phyloP scores from a whole-genome alignment of 306 rosid genomes.

The Quercus dentata region DNA sequence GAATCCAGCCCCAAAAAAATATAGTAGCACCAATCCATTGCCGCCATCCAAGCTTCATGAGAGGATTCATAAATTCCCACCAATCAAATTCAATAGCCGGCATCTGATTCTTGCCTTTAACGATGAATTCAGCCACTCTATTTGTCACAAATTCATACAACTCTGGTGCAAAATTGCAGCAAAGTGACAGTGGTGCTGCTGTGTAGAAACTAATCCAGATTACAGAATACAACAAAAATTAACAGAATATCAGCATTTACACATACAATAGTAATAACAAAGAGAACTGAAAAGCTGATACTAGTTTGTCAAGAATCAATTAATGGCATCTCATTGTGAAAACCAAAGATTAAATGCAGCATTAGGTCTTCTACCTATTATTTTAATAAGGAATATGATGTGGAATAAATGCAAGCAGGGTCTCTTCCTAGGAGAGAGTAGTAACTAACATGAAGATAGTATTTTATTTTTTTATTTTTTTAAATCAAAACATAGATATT shows the following conservation, averaged over 20 bases:
- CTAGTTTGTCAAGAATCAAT: not conserved
- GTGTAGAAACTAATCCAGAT: slow-evolving; percentile 62
- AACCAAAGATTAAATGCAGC: not conserved
- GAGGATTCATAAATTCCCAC: slow-evolving; percentile 53
- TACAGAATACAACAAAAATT: slow-evolving; percentile 36
- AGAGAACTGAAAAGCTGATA: slow-evolving; percentile 3
- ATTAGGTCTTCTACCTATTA: not conserved
- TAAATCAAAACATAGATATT: not conserved
- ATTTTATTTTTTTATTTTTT: not conserved
- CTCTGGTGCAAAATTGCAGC: slow-evolving; percentile 60
- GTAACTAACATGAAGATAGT: not conserved
- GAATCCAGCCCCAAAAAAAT: slow-evolving; percentile 86
- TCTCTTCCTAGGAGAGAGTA: not conserved
- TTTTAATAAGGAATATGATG: not conserved
- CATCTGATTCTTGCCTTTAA: slow-evolving; percentile 67
- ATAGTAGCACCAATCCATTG: slow-evolving; percentile 72
- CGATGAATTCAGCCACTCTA: slow-evolving; percentile 56
- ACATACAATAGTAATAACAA: slow-evolving; percentile 14
- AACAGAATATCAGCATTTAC: slow-evolving; percentile 18
- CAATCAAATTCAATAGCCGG: slow-evolving; percentile 43
- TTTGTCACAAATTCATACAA: slow-evolving; percentile 41
- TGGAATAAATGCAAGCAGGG: not conserved
- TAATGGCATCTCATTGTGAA: not conserved
- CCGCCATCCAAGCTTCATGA: slow-evolving; percentile 66
- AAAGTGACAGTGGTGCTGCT: slow-evolving; percentile 84